Evolutionary conservation across 2,329 filamentous ascomycete genomes (phyloP), one percentile per base, ranked within the genome.

Genomic region (Ophiostoma fasciatum): DNA sequence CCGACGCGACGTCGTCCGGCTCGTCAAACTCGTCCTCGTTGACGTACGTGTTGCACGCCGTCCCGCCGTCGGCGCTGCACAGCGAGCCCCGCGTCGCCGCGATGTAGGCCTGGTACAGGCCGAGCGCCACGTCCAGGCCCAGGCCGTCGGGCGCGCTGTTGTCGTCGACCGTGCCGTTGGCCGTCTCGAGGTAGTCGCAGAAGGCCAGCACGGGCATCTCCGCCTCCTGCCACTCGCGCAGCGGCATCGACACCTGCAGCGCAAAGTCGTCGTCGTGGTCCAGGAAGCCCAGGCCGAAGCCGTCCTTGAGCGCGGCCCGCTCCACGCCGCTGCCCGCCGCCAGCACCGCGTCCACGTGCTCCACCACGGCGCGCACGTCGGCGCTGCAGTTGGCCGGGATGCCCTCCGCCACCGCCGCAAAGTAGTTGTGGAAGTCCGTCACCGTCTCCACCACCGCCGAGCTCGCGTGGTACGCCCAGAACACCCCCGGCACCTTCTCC

Each of bases 401-500:
- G 10, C 63, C 67, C 41, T 66, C 54, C 41, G 63, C 59, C 8
- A 71, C 55, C 1, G 68, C 68, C 8, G 53, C 49, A 45, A 69
- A 72, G 45, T 73, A 73, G 45, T 61, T 55, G 63, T 62, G 72
- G 45, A 71, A 65, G 30, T 64, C 60, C 5, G 56, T 51, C 19
- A 71, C 56, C 1, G 63, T 58, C 48, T 73, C 52, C 0, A 72
- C 68, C 2, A 67, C 63, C 3, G 64, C 68, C 44, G 63, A 68
- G 7, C 65, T 66, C 15, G 66, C 61, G 42, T 67, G 64, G 45
- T 71, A 71, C 0, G 66, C 66, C 64, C 64, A 71, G 50, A 67
- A 68, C 0, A 65, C 71, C 14, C 64, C 68, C 0, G 67, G 66
- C 12, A 62, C 58, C 18, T 60, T 54, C 10, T 57, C 54, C 19